Evolutionary conservation across 1,284 basidiomycete genomes (phyloP), one percentile per base, ranked within the genome.

Genomic region (Melampsora abietis-canadensis): DNA sequence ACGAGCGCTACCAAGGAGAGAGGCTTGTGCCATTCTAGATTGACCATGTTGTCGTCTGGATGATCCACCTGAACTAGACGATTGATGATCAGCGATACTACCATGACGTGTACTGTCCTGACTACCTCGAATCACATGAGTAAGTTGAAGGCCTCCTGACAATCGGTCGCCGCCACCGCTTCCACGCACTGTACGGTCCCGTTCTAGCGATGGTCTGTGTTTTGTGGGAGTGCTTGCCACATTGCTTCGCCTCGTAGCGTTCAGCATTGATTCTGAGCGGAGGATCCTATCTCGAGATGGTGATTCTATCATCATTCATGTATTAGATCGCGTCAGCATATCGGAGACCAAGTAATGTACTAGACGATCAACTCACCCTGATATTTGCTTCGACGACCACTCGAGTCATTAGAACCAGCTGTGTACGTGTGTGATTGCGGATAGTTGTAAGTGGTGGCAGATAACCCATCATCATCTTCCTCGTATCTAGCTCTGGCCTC

Each of bases 51-150:
- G 31, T 10, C 37, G 19, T 21, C 37, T n/a, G 17, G 70, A 73
- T 19, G 62, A 65, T 2, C 44, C 37, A 30, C 70, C 70, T n/a
- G 70, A 73, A 37, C 70, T 73, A 46, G 70, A 73, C 34, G 70
- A 73, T 34, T 37, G 70, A 34, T 59, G 63, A 63, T 66, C 51
- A 10, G 17, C 19, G 31, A 44, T 27, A 6, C 59, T 51, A 24
- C 34, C 64, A 46, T 61, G 31, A 12, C 46, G 27, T 31, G 31
- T 62, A 44, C 54, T 70, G 7, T 70, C 68, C 57, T 66, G 48
- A 54, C 63, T 46, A 40, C 44, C 44, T 30, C 24, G 51, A n/a
- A 64, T 34, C 54, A 54, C 24, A 73, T 34, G 30, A 73, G 27
- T 57, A 37, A 47, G 14, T 44, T 44, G 10, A 70, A 70, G 5